These are phyloP conservation scores for Monosporascus sp. DNA, from an alignment of 2,329 filamentous ascomycete genomes.

Conservation along the genomic window DNA sequence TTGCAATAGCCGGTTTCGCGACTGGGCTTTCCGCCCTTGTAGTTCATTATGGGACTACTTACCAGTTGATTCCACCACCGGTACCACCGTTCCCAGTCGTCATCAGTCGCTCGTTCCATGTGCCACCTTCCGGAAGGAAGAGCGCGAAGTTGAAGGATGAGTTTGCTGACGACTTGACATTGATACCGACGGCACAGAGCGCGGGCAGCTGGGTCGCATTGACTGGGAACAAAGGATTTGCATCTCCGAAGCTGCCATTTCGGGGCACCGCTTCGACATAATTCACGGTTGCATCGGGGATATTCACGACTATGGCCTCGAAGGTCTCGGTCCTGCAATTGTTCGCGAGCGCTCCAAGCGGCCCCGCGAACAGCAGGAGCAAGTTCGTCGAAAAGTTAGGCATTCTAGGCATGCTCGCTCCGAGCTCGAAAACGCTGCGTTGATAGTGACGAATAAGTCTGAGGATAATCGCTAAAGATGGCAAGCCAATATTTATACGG, in stretches of 20 bases:
- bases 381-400: conserved; percentile 1
- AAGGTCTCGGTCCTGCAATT: conserved; percentile 20
- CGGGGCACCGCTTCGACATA: conserved; percentile 17
- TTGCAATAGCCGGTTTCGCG: too few relatives aligned
- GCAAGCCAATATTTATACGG: too few relatives aligned
- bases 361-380: conserved; percentile 8
- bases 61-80: conserved; percentile 28
- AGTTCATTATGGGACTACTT: conserved; percentile 5
- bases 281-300: conserved; percentile 17
- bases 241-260: conserved; percentile 21
- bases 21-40: neutral
- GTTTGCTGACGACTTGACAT: conserved; percentile 23
- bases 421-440: neutral
- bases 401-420: conserved; percentile 7
- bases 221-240: conserved; percentile 14
- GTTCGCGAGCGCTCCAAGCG: conserved; percentile 5
- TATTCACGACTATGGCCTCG: conserved; percentile 13
- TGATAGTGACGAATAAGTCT: too few relatives aligned
- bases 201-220: conserved; percentile 23
- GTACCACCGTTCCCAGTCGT: conserved; percentile 24
- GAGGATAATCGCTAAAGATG: too few relatives aligned
- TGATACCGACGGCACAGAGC: conserved; percentile 24
- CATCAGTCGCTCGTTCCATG: conserved; percentile 24
- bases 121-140: conserved; percentile 22
- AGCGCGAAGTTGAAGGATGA: conserved; percentile 27